Evolutionary conservation across 805 yeast genomes (phyloP), one percentile per base, ranked within the genome.

Genomic region (Kurtzmaniella cleridarum): DNA sequence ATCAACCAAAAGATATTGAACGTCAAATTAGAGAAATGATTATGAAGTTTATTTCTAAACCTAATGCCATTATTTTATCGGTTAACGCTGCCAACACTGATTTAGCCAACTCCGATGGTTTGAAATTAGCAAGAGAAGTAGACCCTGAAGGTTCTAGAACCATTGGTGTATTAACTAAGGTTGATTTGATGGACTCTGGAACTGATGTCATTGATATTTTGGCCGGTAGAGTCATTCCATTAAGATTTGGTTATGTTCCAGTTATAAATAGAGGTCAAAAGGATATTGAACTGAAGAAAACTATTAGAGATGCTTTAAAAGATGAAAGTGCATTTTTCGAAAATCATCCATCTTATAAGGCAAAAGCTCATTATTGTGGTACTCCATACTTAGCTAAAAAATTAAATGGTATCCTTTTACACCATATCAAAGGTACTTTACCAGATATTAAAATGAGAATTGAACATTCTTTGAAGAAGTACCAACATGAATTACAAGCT

Each of bases 11-110:
- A 53, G 98, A 93, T 62, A 93, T 93, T 49, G 98, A 93, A 68
- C 79, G 76, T 48, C 97, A 88, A 66, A 93, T 93, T 54, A 81
- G 89, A 56, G 95, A 89, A 47, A 83, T 93, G 88, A 72, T 93
- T 35, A 73, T 93, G 75, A 90, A 89, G 63, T 93, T 84, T 59
- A 90, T 93, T 48, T 83, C 96, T 20, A 89, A 89, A 54, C 98
- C 98, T 41, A 91, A 93, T 55, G 95, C 97, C 44, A 86, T 93
- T 48, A 84, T 93, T 43, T 72, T 93, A 40, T 91, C 97, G 1
- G 98, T 93, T 23, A 90, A 95, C 41, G 95, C 95, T 4, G 95
- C 98, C 27, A 93, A 93, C 63, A 90, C 95, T 31, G 98, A 93
- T 71, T 74, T 93, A 66, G 98, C 97, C 38, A 93, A 93, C 61